A percentile compares a stretch with the other conserved stretches of the same genome.
phyloP scores from a whole-genome alignment of 1,284 basidiomycete species.

The Blastosporella zonata region DNA sequence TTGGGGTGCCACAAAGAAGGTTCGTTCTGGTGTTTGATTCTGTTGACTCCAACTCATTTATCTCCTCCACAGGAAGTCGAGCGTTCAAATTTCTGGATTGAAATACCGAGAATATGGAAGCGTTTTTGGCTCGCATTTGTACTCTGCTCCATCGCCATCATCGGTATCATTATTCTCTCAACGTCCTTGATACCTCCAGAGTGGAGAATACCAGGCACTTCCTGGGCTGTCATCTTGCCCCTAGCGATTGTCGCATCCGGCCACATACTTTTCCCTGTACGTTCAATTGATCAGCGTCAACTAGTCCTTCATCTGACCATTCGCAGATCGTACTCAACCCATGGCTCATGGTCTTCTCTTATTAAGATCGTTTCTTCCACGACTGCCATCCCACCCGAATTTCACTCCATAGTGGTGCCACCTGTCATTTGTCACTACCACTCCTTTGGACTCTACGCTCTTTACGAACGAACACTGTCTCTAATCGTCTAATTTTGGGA shows the following conservation, averaged over 20 bases:
- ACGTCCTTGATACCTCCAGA: slow-evolving; percentile 49
- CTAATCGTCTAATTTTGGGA: slow-evolving; percentile 8
- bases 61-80: slow-evolving; percentile 79
- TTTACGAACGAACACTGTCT: slow-evolving; percentile 14
- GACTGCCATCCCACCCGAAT: not conserved
- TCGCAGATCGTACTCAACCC: slow-evolving; percentile 69
- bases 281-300: slow-evolving; percentile 20
- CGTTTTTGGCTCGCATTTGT: slow-evolving; percentile 68
- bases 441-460: slow-evolving; percentile 12
- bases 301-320: slow-evolving; percentile 2
- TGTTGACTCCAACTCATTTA: slow-evolving; percentile 22
- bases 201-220: slow-evolving; percentile 58
- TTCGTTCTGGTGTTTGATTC: slow-evolving; percentile 3
- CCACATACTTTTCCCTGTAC: slow-evolving; percentile 69
- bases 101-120: slow-evolving; percentile 78
- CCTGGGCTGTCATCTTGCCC: slow-evolving; percentile 72
- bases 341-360: slow-evolving; percentile 71
- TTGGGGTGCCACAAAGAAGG: slow-evolving; percentile 77
- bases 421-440: slow-evolving; percentile 1
- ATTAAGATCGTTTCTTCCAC: slow-evolving; percentile 30
- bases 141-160: slow-evolving; percentile 46
- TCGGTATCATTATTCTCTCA: slow-evolving; percentile 54
- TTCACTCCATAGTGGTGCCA: not conserved
- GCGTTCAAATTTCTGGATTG: slow-evolving; percentile 85
- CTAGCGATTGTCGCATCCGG: slow-evolving; percentile 58